Base-by-base conservation (phyloP, 2,329 filamentous ascomycete species). In the Neurospora crassa region DNA sequence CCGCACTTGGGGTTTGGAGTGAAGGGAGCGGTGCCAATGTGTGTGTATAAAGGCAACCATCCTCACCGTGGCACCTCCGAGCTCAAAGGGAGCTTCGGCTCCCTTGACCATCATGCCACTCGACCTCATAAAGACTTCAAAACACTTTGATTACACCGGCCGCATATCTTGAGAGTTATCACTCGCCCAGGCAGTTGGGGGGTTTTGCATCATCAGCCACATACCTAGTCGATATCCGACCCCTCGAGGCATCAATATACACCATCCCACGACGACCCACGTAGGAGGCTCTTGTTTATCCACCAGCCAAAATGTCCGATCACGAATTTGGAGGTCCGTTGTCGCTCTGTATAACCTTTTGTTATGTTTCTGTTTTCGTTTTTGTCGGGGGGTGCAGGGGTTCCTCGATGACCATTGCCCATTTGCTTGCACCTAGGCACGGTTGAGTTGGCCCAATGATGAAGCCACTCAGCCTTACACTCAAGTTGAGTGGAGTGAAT, bases 321-420 rank as follows among this genome's bases (percentile, higher is more conserved):
- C 86, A 89, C 79, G 89, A 90, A 79, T 88, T 90, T 82, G 86
- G 84, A 81, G 86, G 88, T 89, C 78, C 81, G 87, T 82, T 5
- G 20, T 8, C 24, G 29, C 63, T 47, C 68, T 29, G 0, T 20
- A 24, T 5, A 42, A 37, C 7, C 7, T 2, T 8, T 37, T 37
- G 1, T 37, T 37, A 1, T 8, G 5, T 37, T 37, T 37, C 6
- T 37, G 34, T 8, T 37, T 37, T 37, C 34, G 5, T 37, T 37
- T 37, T 37, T 37, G 6, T 37, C 7, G 34, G 37, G 37, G 7
- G 8, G 37, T 7, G 40, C 10, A 37, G 6, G 14, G 40, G 4
- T 41, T 20, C 6, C 37, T 16, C 18, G 3, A 37, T 18, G 20
- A 16, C 53, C 24, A 11, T 63, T 63, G 53, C 53, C 53, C 29